Evolutionary conservation across 192 early-diverging fungal genomes (phyloP).

Genomic region (Umbelopsis sp.): DNA sequence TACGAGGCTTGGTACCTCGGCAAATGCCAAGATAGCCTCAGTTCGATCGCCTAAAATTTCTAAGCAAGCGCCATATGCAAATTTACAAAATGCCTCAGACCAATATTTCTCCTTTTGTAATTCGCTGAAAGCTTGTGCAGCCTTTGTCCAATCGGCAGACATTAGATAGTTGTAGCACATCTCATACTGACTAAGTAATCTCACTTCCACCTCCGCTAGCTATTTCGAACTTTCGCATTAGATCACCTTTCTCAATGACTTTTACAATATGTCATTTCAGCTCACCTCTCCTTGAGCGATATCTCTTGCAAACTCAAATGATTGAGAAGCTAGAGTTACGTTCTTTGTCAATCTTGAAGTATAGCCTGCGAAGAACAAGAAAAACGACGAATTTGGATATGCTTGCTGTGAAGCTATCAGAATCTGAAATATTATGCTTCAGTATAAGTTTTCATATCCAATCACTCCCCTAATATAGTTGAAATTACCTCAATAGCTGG

Average conservation of each 20-base stretch:
- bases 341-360: slow-evolving; percentile 39
- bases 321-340: slow-evolving; percentile 34
- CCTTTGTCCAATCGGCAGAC: slow-evolving; percentile 44
- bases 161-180: slow-evolving; percentile 51
- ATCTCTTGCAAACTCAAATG: slow-evolving; percentile 37
- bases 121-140: slow-evolving; percentile 39
- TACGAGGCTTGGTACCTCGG: slow-evolving; percentile 46
- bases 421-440: slow-evolving; percentile 14
- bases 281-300: slow-evolving; percentile 30
- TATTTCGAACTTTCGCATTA: background rate
- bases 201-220: slow-evolving; percentile 45
- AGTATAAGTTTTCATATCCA: background rate
- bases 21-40: slow-evolving; percentile 71
- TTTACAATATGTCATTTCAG: slow-evolving; percentile 27
- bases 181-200: slow-evolving; percentile 51
- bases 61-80: slow-evolving; percentile 47
- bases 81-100: slow-evolving; percentile 52
- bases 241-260: slow-evolving; percentile 10
- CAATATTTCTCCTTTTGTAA: slow-evolving; percentile 51
- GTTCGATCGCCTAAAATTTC: slow-evolving; percentile 63
- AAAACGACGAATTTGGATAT: slow-evolving; percentile 53
- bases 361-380: slow-evolving; percentile 51
- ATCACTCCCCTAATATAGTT: background rate
- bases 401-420: slow-evolving; percentile 45
- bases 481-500: slow-evolving; percentile 35